Conservation (phyloP, 345 rosid species). For the Eucalyptus tenuipes region DNA sequence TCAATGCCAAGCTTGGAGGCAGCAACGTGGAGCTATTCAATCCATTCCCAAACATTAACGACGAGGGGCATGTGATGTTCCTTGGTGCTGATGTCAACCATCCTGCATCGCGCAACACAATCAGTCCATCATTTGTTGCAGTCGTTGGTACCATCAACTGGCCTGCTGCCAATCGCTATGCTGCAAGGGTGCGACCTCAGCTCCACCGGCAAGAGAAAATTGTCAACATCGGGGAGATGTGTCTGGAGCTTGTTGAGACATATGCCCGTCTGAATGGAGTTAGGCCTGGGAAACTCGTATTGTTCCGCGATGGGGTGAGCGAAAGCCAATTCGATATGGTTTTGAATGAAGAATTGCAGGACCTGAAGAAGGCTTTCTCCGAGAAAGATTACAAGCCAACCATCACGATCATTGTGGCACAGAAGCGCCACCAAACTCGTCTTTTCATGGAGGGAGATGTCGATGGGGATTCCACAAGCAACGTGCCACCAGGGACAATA, state of each 20-base stretch:
- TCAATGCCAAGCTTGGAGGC: slow-evolving; percentile 93
- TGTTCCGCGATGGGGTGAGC: slow-evolving; percentile 90
- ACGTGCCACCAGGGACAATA: slow-evolving; percentile 74
- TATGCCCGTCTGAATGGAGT: slow-evolving; percentile 23
- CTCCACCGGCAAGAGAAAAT: slow-evolving; percentile 57
- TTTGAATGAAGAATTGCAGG: slow-evolving; percentile 56
- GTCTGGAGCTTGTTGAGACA: slow-evolving; percentile 53
- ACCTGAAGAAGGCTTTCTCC: slow-evolving; percentile 33
- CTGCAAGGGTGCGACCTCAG: slow-evolving; percentile 63
- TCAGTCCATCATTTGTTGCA: slow-evolving; percentile 84
- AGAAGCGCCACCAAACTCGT: slow-evolving; percentile 84
- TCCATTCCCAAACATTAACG: slow-evolving; percentile 27
- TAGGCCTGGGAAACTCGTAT: slow-evolving; percentile 48
- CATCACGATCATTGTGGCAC: slow-evolving; percentile 69
- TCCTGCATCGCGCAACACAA: slow-evolving; percentile 41
- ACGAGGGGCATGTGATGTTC: slow-evolving; percentile 55
- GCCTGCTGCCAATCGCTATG: slow-evolving; percentile 83
- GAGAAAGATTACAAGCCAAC: slow-evolving; percentile 34
- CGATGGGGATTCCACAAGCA: slow-evolving; percentile 33
- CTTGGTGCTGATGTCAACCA: slow-evolving; percentile 92
- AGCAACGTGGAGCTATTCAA: slow-evolving; percentile 70
- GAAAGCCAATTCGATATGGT: slow-evolving; percentile 91
- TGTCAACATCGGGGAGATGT: slow-evolving; percentile 45
- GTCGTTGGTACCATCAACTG: slow-evolving; percentile 79
- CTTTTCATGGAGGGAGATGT: slow-evolving; percentile 28